Percentiles rank a stretch among this genome's conserved stretches.
These are phyloP conservation scores for Macaranga tanarius DNA, from an alignment of 441 rosid genomes.

Conservation along the genomic window DNA sequence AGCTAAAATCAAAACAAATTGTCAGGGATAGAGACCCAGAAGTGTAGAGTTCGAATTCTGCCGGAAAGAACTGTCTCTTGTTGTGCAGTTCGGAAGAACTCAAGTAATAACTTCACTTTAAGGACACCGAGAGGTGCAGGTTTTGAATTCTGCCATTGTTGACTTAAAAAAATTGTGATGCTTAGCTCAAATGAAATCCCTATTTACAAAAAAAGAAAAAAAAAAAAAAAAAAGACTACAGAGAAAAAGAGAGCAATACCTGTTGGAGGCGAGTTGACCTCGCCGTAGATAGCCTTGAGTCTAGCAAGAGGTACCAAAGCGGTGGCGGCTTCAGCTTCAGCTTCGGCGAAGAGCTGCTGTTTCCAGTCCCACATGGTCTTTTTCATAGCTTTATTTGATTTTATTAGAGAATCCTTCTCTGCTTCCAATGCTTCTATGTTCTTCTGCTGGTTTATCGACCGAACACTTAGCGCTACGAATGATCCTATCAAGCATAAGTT, in stretches of 20 bases:
- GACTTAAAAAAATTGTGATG: too few species aligned
- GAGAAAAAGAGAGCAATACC: constrained; percentile 6
- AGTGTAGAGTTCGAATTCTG: too few species aligned
- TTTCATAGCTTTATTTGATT: constrained; percentile 58
- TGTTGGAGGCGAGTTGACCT: constrained; percentile 27
- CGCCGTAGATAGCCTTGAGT: constrained; percentile 69
- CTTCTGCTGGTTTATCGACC: constrained; percentile 60
- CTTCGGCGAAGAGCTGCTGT: constrained; percentile 72
- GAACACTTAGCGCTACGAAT: constrained; percentile 41
- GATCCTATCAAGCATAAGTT: constrained; percentile 50
- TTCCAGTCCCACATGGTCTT: constrained; percentile 79
- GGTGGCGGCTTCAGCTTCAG: constrained; percentile 52
- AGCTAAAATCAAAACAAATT: too few species aligned
- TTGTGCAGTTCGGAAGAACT: too few species aligned
- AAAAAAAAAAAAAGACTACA: too few species aligned
- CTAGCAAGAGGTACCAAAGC: constrained; percentile 55
- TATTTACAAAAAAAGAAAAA: too few species aligned
- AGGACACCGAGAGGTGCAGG: too few species aligned
- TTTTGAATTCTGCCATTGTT: too few species aligned
- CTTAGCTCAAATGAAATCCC: too few species aligned
- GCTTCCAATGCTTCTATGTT: constrained; percentile 51
- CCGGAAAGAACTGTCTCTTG: too few species aligned
- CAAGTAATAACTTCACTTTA: too few species aligned
- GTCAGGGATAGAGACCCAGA: too few species aligned
- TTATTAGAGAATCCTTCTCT: constrained; percentile 49